phyloP scores from a whole-genome alignment of 371 early-diverging fungal genomes.

The Mortierella sp. region DNA sequence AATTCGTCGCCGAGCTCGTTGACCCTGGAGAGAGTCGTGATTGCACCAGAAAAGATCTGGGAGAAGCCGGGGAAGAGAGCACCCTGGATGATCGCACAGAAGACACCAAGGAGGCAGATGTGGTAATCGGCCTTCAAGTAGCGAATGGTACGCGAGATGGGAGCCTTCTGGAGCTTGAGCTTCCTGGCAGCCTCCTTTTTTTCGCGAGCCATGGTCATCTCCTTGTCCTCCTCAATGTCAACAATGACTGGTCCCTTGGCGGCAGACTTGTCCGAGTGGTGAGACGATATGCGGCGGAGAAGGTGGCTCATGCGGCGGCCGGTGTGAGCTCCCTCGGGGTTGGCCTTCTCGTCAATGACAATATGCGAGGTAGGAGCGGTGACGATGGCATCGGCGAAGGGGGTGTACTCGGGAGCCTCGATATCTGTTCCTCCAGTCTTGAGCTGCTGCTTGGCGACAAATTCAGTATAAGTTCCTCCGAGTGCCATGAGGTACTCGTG shows the following conservation, averaged over 20 bases:
- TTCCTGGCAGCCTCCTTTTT: conserved; percentile 61
- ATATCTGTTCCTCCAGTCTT: conserved; percentile 51
- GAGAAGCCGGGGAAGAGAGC: conserved; percentile 80
- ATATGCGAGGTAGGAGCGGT: conserved; percentile 21
- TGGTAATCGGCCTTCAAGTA: conserved; percentile 57
- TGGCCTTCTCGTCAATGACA: conserved; percentile 34
- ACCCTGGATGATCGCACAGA: conserved; percentile 62
- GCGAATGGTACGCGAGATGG: conserved; percentile 57
- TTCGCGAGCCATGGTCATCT: conserved; percentile 33
- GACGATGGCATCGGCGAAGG: neutral
- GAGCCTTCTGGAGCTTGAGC: conserved; percentile 63
- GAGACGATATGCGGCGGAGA: conserved; percentile 54
- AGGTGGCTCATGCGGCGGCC: conserved; percentile 33
- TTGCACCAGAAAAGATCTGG: conserved; percentile 58
- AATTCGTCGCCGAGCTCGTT: conserved; percentile 46
- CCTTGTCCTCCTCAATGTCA: conserved; percentile 24
- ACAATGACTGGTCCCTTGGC: conserved; percentile 18
- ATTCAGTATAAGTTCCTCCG: conserved; percentile 67
- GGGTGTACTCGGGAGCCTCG: conserved; percentile 20
- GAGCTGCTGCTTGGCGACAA: conserved; percentile 56
- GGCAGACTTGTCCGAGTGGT: conserved; percentile 47
- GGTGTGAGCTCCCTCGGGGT: conserved; percentile 35
- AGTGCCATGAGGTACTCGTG: conserved; percentile 71
- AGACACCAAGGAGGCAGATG: conserved; percentile 57
- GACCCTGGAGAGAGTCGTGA: conserved; percentile 30